Base-by-base conservation (phyloP, 345 rosid species). In the Turritis glabra region DNA sequence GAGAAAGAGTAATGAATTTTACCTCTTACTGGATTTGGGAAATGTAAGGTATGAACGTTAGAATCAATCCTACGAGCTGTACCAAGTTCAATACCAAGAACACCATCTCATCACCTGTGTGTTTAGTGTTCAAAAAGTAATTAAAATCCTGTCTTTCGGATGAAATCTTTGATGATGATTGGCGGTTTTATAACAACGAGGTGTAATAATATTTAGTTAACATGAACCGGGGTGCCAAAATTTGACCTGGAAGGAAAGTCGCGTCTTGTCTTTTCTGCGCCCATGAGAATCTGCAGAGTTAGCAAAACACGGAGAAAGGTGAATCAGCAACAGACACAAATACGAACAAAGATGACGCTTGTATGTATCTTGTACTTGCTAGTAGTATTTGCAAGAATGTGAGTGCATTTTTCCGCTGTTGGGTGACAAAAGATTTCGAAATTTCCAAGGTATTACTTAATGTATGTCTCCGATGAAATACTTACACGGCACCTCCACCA, bases 21-120 rank as follows among this genome's bases (percentile, higher is more conserved):
- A 5, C 46, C 3, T 71, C 50, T 47, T 50, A 71, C 7, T 60
- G 51, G 50, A 25, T 60, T 18, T 50, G 59, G 21, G 75, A 71
- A 60, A 71, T 35, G 59, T 48, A 60, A 9, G 77, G 71, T 53
- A 62, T 53, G 27, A 73, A 73, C 13, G 71, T 74, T 56, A 64
- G 35, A 54, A 65, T 66, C 25, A 65, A 55, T 54, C 65, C 65
- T 41, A 65, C 13, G 23, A 74, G 57, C 18, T 74, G 71, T 32
- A 74, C 67, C 65, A 64, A 43, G 47, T 74, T 74, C 72, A 74
- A 15, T 48, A 74, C 72, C 51, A 74, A 21, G 72, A 65, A 74
- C 72, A 74, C 72, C 72, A 65, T 65, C 29, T 64, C 64, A 65
- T 74, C 77, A 64, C 72, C 64, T 64, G 70, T 51, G 26, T 48